Evolutionary conservation across 495 filamentous ascomycete species (phyloP), one percentile per base, ranked within the genome.

Genomic region (Neurospora sp.): DNA sequence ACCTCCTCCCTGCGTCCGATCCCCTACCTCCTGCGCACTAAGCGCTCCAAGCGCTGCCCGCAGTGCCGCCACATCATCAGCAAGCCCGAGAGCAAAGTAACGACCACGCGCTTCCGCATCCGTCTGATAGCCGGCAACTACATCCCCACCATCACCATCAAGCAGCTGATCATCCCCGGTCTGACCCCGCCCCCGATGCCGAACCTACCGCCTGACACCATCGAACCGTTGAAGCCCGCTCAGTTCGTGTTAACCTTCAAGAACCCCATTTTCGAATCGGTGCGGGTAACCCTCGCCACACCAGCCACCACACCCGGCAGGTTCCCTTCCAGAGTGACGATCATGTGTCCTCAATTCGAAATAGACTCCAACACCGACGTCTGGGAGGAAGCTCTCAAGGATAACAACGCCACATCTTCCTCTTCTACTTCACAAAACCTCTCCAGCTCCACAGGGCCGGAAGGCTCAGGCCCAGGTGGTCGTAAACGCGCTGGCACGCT

Each of bases 281-380:
- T 99, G 46, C 90, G 90, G 71, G 89, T 99, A 72, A 95, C 92
- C 0, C 89, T 99, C 10, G 96, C 92, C 6, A 96, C 96, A 0
- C 93, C 96, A 1, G 84, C 90, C 23, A 86, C 87, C 11, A 97
- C 94, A 0, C 93, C 94, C 0, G 94, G 95, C 12, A 85, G 87
- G 20, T 91, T 93, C 73, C 85, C 88, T 0, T 90, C 90, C 62
- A 93, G 89, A 77, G 93, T 98, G 75, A 98, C 95, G 7, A 92
- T 99, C 46, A 87, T 98, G 12, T 98, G 94, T 78, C 96, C 96
- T 7, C 90, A 97, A 75, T 98, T 99, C 83, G 92, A 96, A 38
- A 91, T 99, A 70, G 96, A 96, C 73, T 92, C 96, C 59, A 97
- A 96, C 81, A 93, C 93, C 40, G 96, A 99, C 79, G 92, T 94